These are phyloP conservation scores for Neocallimastix lanati DNA, from an alignment of 192 early-diverging fungal species.

Conservation along the genomic window DNA sequence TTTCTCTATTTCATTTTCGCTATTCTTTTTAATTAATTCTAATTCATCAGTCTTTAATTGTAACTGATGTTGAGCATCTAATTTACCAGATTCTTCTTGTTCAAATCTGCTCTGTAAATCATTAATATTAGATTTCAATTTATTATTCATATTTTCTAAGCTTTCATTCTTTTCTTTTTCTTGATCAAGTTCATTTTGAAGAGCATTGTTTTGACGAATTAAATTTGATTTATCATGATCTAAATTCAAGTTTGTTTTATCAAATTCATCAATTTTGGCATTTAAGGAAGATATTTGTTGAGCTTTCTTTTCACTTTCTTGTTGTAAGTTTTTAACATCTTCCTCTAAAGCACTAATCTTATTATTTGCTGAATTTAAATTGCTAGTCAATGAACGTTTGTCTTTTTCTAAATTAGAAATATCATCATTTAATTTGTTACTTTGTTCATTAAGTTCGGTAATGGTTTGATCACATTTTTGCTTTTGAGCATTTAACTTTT, in stretches of 20 bases:
- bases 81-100: slow-evolving; percentile 31
- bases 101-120: slow-evolving; percentile 48
- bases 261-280: background rate
- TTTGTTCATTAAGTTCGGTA: background rate
- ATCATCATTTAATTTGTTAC: background rate
- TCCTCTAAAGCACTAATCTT: background rate
- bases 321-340: background rate
- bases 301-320: background rate
- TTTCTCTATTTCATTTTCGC: slow-evolving; percentile 31
- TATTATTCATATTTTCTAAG: slow-evolving; percentile 24
- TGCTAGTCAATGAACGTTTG: background rate
- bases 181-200: slow-evolving; percentile 39
- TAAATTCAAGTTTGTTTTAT: slow-evolving; percentile 11
- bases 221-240: slow-evolving; percentile 34
- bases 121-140: slow-evolving; percentile 21
- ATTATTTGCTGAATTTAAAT: background rate
- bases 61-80: slow-evolving; percentile 26
- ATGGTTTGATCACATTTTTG: slow-evolving; percentile 4
- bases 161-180: background rate
- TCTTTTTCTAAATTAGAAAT: background rate
- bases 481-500: slow-evolving; percentile 20
- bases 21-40: slow-evolving; percentile 40
- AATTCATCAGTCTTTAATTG: slow-evolving; percentile 36
- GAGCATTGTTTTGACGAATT: slow-evolving; percentile 14
- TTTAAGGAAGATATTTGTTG: background rate